Percentiles rank a stretch among this genome's conserved stretches.
phyloP scores from a whole-genome alignment of 805 yeast genomes.

The Hanseniaspora thailandica region DNA sequence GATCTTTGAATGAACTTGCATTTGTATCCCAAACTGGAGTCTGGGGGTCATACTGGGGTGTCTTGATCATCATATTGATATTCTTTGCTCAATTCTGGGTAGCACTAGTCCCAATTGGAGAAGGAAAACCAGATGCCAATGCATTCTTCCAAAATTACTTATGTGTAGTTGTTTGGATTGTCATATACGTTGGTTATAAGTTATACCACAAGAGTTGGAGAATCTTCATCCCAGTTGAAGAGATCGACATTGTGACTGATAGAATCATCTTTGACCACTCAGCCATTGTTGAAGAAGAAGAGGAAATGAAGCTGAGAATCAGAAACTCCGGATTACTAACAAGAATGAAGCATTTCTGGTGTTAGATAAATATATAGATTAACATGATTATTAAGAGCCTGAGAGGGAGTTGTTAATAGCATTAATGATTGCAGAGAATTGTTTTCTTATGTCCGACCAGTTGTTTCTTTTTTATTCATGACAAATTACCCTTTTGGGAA shows the following conservation, averaged over 20 bases:
- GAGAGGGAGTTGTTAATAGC: neutral
- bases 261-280: conserved; percentile 29
- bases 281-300: conserved; percentile 26
- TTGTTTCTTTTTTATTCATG: no score
- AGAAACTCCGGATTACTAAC: conserved; percentile 25
- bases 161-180: conserved; percentile 37
- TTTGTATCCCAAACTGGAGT: conserved; percentile 42
- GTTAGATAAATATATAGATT: no score
- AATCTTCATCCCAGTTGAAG: conserved; percentile 24
- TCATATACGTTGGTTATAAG: conserved; percentile 36
- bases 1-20: conserved; percentile 40
- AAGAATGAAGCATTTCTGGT: conserved; percentile 26
- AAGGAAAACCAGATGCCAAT: conserved; percentile 37
- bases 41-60: conserved; percentile 43
- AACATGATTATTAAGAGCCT: neutral
- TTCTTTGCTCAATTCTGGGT: conserved; percentile 55
- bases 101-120: conserved; percentile 60
- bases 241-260: conserved; percentile 25
- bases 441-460: neutral
- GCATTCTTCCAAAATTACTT: conserved; percentile 37
- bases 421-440: no score
- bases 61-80: conserved; percentile 38
- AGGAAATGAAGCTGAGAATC: conserved; percentile 24
- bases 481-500: no score
- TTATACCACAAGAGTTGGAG: conserved; percentile 37